Base-by-base conservation (phyloP, 2,329 filamentous ascomycete genomes). In the Graphilbum fragrans region DNA sequence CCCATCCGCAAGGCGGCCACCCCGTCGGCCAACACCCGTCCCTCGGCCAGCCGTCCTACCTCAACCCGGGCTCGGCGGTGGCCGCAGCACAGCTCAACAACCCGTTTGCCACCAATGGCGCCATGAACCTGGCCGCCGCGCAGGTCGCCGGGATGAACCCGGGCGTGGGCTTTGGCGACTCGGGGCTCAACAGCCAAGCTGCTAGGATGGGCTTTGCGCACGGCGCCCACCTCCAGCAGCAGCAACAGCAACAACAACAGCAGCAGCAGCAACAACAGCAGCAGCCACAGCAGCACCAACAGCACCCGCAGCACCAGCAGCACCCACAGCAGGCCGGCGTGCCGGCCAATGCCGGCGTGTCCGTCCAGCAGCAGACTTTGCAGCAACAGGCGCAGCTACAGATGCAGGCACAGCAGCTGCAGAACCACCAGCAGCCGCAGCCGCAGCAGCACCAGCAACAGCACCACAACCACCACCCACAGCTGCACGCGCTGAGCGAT, bases 191-290 rank as follows among this genome's bases (percentile, higher is more conserved):
- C 25, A 90, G 86, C 59, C 86, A 93, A 59, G 86, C 85, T 48
- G 86, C 86, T 45, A 79, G 90, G 55, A 84, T 92, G 72, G 81
- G 86, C 7, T 95, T 95, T 58, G 76, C 82, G 44, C 80, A 90
- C 56, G 82, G 80, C 11, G 59, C 82, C 66, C 59, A 69, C 60
- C 54, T 74, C 48, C 66, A 67, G 48, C 65, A 67, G 41, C 70
- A 70, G 47, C 74, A 80, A 56, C 74, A 80, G 50, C 72, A 76
- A 43, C 73, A 75, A 42, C 71, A 76, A 36, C 50, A 53, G 31
- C 47, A 48, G 21, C 45, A 44, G 5, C 47, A 44, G 18, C 50
- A 51, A 23, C 43, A 41, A n/a, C 41, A 45, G 18, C 42, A 45
- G 12, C 41, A 44, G 21, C 37, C 38, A 10, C 35, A 39, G 32